phyloP scores from a whole-genome alignment of 345 rosid genomes.

The Odontarrhena argentea region DNA sequence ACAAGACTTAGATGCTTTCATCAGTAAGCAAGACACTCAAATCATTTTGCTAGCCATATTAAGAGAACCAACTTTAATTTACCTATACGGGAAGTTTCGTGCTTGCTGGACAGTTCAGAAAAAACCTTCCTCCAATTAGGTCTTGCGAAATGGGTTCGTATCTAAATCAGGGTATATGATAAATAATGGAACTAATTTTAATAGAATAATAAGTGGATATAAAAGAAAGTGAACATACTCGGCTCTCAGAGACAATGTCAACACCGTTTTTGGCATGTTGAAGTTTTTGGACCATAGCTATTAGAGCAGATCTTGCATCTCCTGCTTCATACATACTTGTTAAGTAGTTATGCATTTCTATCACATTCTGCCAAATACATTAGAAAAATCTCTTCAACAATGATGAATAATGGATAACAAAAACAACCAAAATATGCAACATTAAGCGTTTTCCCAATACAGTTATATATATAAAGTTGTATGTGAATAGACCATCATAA shows the following conservation, averaged over 20 bases:
- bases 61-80: not conserved
- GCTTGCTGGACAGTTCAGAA: constrained; percentile 54
- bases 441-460: too few species aligned
- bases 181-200: not conserved
- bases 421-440: not conserved
- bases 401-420: not conserved
- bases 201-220: not conserved
- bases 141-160: constrained; percentile 90
- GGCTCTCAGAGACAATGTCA: constrained; percentile 85
- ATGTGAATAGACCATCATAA: not conserved
- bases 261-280: constrained; percentile 96
- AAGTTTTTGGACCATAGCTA: constrained; percentile 87
- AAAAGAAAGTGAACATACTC: constrained; percentile 48
- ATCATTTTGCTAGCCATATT: not conserved
- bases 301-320: constrained; percentile 95
- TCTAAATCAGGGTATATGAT: constrained; percentile 47
- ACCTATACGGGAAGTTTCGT: constrained; percentile 74
- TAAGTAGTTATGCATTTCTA: constrained; percentile 97
- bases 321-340: constrained; percentile 97
- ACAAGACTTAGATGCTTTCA: not conserved
- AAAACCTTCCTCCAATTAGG: constrained; percentile 97
- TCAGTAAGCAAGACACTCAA: not conserved
- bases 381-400: not conserved
- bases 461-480: not conserved
- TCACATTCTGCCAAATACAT: constrained; percentile 56